Percentiles rank a stretch among this genome's conserved stretches.
phyloP scores from a whole-genome alignment of 768 basidiomycete species.

The Phlegmacium glaucopus region DNA sequence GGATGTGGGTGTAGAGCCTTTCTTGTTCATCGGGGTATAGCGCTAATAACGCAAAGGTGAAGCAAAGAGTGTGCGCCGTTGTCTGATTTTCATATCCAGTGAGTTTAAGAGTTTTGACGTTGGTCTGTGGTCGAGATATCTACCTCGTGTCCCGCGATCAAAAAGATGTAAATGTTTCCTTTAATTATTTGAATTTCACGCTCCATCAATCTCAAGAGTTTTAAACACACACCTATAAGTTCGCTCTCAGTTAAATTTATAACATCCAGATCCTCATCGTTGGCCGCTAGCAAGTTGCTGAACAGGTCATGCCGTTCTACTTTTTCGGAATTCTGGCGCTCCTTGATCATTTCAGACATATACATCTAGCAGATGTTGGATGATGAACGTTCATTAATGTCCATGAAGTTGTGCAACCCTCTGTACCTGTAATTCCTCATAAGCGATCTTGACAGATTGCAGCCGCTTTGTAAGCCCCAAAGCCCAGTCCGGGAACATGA shows the following conservation, averaged over 20 bases:
- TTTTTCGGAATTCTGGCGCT: slow-evolving; percentile 31
- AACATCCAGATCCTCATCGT: slow-evolving; percentile 29
- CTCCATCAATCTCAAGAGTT: background rate
- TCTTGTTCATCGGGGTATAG: slow-evolving; percentile 42
- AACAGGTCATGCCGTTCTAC: slow-evolving; percentile 47
- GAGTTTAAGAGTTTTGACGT: background rate
- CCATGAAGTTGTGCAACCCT: background rate
- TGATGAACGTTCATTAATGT: background rate
- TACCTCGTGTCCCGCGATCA: slow-evolving; percentile 60
- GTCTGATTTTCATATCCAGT: slow-evolving; percentile 22
- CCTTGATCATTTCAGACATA: slow-evolving; percentile 49
- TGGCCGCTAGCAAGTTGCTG: slow-evolving; percentile 45
- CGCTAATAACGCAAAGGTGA: slow-evolving; percentile 38
- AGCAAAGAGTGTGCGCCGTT: slow-evolving; percentile 36
- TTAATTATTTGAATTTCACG: background rate
- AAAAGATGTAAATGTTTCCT: slow-evolving; percentile 42
- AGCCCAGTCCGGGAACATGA: slow-evolving; percentile 32
- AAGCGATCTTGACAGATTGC: slow-evolving; percentile 29
- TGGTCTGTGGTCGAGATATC: too few relatives aligned
- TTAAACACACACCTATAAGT: slow-evolving; percentile 29
- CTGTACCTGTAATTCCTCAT: slow-evolving; percentile 30
- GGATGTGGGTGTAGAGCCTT: slow-evolving; percentile 35
- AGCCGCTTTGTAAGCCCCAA: slow-evolving; percentile 27
- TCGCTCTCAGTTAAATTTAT: slow-evolving; percentile 35
- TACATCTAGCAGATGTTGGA: slow-evolving; percentile 24